Evolutionary conservation across 805 yeast species (phyloP), one percentile per base, ranked within the genome.

Genomic region (Debaryomyces prosopidis): DNA sequence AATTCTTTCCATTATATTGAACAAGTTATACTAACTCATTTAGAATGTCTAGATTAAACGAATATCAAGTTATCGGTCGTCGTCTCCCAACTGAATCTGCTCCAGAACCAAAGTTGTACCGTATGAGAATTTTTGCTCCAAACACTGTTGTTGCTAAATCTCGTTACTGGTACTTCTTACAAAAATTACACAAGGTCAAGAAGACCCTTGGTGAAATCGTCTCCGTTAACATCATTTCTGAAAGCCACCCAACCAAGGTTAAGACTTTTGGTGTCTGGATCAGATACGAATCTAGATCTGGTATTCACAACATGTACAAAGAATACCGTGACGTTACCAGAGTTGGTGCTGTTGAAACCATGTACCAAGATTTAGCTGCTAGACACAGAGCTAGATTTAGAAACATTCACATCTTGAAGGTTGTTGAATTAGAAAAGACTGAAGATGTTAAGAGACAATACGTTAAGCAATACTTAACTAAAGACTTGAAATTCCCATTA

Each of bases 271-370:
- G 97, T 83, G 77, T 94, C 82, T 94, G 99, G 99, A 87, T 94
- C 76, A 91, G 99, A 84, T 94, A 94, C 88, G 99, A 94, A 76
- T 94, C 99, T 61, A 95, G 99, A 87, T 94, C 99, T 63, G 99
- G 99, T 82, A 91, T 96, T 71, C 99, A 94, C 96, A 94, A 94
- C 95, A 94, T 94, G 97, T 94, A 94, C 97, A 94, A 94, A 85
- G 99, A 94, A 84, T 89, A 89, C 94, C 90, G 99, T 81, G 99
- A 92, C 69, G 96, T 92, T 66, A 80, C 97, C 83, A 94, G 99
- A 84, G 96, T 90, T 58, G 96, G 89, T 76, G 99, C 98, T 64
- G 97, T 94, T 72, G 96, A 88, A 79, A 81, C 94, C 73, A 86
- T 94, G 86, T 94, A 94, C 94, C 91, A 87, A 78, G 99, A 94